A percentile compares a stretch with the other conserved stretches of the same genome.
These are phyloP conservation scores for Mollisia scopiformis DNA, from an alignment of 2,329 filamentous ascomycete species.

Conservation along the genomic window DNA sequence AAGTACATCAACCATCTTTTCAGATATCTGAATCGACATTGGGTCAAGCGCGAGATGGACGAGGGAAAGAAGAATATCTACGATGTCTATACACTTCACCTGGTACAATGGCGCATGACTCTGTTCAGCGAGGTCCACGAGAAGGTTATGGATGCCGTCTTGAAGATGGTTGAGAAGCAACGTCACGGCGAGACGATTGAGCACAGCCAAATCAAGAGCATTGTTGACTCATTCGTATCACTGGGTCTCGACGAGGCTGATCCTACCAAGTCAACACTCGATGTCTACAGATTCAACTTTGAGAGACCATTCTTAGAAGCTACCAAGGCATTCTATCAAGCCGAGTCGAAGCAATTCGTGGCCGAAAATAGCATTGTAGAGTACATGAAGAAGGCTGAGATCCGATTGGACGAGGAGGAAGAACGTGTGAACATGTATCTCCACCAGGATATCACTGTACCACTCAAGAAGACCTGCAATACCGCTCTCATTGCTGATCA, in stretches of 20 bases:
- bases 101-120: conserved; percentile 93
- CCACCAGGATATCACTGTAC: conserved; percentile 83
- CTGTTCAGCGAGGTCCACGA: conserved; percentile 83
- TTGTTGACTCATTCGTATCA: conserved; percentile 95
- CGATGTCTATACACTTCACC: conserved; percentile 94
- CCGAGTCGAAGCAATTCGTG: conserved; percentile 92
- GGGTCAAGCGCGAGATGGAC: conserved; percentile 98
- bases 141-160: conserved; percentile 92
- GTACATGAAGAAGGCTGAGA: conserved; percentile 99
- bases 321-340: conserved; percentile 84
- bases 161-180: conserved; percentile 96
- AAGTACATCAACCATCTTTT: conserved; percentile 99
- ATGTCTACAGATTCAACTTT: conserved; percentile 92
- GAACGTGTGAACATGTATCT: conserved; percentile 91
- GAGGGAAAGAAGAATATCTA: conserved; percentile 98
- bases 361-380: conserved; percentile 97
- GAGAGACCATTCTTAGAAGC: conserved; percentile 89
- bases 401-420: conserved; percentile 88
- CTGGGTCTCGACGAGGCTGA: conserved; percentile 93
- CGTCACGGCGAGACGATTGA: conserved; percentile 97
- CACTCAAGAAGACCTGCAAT: conserved; percentile 86
- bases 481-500: conserved; percentile 89
- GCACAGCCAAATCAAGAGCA: conserved; percentile 93
- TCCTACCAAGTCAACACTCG: conserved; percentile 88
- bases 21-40: conserved; percentile 93